phyloP scores from a whole-genome alignment of 1,284 basidiomycete genomes.

The Fomes fomentarius region DNA sequence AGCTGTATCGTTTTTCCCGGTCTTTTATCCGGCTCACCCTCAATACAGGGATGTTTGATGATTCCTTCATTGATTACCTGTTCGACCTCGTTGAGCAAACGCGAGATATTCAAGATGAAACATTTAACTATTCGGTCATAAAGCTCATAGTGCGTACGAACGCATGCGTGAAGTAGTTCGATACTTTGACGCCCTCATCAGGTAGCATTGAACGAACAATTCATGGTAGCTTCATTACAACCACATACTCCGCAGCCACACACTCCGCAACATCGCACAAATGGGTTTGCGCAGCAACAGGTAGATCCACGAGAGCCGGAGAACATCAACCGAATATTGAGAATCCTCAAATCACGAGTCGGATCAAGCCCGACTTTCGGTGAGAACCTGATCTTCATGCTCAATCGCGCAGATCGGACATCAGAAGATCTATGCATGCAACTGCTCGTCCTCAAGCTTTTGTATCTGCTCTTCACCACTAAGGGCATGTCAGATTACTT shows the following conservation, averaged over 20 bases:
- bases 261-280: slow-evolving; percentile 19
- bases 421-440: slow-evolving; percentile 95
- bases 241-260: slow-evolving; percentile 33
- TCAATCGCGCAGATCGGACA: slow-evolving; percentile 88
- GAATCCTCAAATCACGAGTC: slow-evolving; percentile 81
- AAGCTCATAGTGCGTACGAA: slow-evolving; percentile 77
- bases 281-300: slow-evolving; percentile 22
- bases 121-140: slow-evolving; percentile 92
- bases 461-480: slow-evolving; percentile 95
- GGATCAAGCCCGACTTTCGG: slow-evolving; percentile 93
- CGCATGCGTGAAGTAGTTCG: slow-evolving; percentile 1
- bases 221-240: slow-evolving; percentile 82
- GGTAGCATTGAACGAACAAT: slow-evolving; percentile 97
- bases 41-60: slow-evolving; percentile 72
- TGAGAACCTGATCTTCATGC: slow-evolving; percentile 98
- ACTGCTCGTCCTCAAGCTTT: slow-evolving; percentile 90
- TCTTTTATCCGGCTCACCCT: neutral
- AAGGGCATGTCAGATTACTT: slow-evolving; percentile 95
- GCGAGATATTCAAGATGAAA: slow-evolving; percentile 85
- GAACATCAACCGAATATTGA: slow-evolving; percentile 77
- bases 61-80: slow-evolving; percentile 85
- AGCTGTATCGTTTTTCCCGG: slow-evolving; percentile 29
- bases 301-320: slow-evolving; percentile 34
- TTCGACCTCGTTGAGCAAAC: slow-evolving; percentile 96
- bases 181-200: slow-evolving; percentile 33